These are phyloP conservation scores for Croton laevigatus DNA, from an alignment of 441 rosid genomes.

Conservation along the genomic window DNA sequence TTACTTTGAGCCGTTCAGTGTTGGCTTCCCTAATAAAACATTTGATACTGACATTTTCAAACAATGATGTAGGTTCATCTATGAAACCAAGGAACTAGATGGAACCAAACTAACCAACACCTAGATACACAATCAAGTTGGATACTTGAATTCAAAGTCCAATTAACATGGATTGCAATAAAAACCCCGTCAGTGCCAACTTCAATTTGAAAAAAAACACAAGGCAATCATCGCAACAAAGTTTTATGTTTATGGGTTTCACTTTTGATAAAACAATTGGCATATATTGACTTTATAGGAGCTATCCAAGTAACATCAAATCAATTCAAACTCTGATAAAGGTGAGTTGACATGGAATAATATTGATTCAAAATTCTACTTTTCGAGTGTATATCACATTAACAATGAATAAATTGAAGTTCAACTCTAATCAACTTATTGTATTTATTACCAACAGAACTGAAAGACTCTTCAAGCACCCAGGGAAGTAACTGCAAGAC, in stretches of 20 bases:
- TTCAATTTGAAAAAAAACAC: neutral
- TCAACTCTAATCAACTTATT: neutral
- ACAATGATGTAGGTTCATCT: slow-evolving; percentile 1
- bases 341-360: neutral
- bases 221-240: neutral
- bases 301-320: neutral
- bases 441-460: neutral
- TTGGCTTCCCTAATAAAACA: neutral
- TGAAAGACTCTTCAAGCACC: neutral
- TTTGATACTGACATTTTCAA: neutral
- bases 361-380: neutral
- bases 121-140: neutral
- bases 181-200: neutral
- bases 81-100: neutral
- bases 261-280: neutral
- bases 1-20: neutral
- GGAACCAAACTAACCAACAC: neutral
- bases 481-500: neutral
- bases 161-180: neutral
- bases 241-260: neutral
- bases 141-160: neutral
- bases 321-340: neutral
- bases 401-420: neutral
- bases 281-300: neutral
- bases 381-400: neutral